phyloP scores from a whole-genome alignment of 2,329 filamentous ascomycete genomes.

The Diaporthe sp. region DNA sequence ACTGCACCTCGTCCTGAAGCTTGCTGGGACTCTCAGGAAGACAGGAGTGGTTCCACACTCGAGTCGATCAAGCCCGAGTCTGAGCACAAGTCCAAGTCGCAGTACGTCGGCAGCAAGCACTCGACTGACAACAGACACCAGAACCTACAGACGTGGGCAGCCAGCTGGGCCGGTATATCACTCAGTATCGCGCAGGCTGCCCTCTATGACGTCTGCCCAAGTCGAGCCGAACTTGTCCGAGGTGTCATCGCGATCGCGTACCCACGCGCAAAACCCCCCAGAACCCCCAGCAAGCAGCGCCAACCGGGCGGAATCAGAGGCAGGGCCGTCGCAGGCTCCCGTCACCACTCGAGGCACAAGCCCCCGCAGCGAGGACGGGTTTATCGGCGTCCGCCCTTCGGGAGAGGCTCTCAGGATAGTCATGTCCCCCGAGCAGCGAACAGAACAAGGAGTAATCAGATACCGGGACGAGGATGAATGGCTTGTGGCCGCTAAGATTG shows the following conservation, averaged over 20 bases:
- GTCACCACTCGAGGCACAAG: background rate
- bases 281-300: background rate
- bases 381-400: background rate
- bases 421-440: background rate
- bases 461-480: background rate
- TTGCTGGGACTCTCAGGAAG: background rate
- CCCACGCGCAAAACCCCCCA: no score
- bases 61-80: background rate
- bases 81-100: background rate
- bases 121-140: background rate
- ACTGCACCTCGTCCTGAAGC: background rate
- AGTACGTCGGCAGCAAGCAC: background rate
- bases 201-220: background rate
- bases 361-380: background rate
- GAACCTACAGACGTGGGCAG: background rate
- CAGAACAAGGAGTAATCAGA: background rate
- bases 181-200: no score
- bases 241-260: background rate
- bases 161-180: no score
- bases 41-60: background rate
- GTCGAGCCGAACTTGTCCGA: background rate
- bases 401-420: background rate
- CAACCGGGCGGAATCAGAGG: no score
- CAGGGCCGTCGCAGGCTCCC: background rate
- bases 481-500: background rate